A percentile compares a stretch with the other conserved stretches of the same genome.
Conservation (phyloP, 352 stramenopile species). For the Phytophthora palmivora region DNA sequence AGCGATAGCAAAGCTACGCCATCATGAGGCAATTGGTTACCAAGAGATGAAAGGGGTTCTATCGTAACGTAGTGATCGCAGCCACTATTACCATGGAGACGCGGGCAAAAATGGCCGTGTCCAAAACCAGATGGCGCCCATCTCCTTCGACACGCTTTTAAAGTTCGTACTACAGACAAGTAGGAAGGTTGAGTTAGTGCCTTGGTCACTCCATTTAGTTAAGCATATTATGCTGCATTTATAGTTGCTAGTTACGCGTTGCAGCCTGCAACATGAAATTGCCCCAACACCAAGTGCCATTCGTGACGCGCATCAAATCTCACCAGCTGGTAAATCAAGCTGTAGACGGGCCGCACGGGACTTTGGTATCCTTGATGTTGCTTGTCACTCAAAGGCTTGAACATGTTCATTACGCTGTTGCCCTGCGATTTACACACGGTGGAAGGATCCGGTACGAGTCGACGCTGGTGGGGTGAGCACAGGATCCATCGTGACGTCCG, state of each 20-base stretch:
- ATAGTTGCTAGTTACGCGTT: too few species aligned
- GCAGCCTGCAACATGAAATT: too few species aligned
- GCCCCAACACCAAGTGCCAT: conserved; percentile 3
- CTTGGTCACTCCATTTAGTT: too few species aligned
- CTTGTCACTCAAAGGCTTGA: too few species aligned
- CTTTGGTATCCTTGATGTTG: too few species aligned
- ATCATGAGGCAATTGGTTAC: conserved; percentile 2
- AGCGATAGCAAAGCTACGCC: conserved; percentile 1
- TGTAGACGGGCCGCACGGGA: conserved; percentile 4
- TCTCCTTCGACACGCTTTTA: conserved; percentile 27
- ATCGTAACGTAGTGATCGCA: too few species aligned
- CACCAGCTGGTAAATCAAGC: conserved; percentile 8
- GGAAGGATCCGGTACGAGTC: conserved; percentile 11
- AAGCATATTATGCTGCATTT: too few species aligned
- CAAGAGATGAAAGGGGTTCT: too few species aligned
- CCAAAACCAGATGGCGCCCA: conserved; percentile 28
- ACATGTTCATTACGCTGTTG: too few species aligned
- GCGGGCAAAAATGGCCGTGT: conserved; percentile 28
- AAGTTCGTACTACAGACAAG: too few species aligned
- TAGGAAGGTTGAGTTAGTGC: too few species aligned
- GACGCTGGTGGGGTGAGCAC: conserved; percentile 20
- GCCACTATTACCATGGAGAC: conserved; percentile 15
- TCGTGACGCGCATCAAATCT: conserved; percentile 25
- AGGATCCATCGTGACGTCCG: conserved; percentile 1
- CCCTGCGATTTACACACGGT: conserved; percentile 24